Base-by-base conservation (phyloP, 208 protist genomes). In the Wallacemonas sp. region DNA sequence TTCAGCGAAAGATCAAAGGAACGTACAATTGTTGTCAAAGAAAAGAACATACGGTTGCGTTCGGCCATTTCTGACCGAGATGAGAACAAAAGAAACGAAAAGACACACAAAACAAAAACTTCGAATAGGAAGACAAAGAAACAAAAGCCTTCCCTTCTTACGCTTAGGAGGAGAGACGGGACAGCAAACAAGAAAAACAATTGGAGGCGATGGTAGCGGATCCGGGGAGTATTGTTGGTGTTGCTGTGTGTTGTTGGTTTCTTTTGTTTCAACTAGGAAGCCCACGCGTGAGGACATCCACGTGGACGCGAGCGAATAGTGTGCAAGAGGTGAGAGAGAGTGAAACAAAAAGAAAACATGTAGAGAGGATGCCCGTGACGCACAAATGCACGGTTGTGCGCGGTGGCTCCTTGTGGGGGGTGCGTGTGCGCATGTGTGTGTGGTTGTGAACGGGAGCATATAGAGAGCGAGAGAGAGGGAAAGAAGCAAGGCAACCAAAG, bases 241-340 rank as follows among this genome's bases (percentile, higher is more conserved):
- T 69, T n/a, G 22, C 39, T 62, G 26, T 61, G 10, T 65, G 3
- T 65, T n/a, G n/a, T n/a, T n/a, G n/a, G n/a, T n/a, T n/a, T n/a
- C n/a, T n/a, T n/a, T n/a, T n/a, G n/a, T n/a, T n/a, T n/a, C n/a
- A n/a, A n/a, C n/a, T n/a, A n/a, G n/a, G n/a, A n/a, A n/a, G n/a
- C n/a, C n/a, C n/a, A n/a, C n/a, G n/a, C n/a, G 29, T 73, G 16
- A 61, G 46, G 70, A n/a, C 22, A 39, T 42, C 46, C 2, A 48
- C 49, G 50, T 39, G 44, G 4, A 25, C 18, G 18, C 44, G 18
- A 18, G 20, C 20, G 18, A 48, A 18, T 48, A 12, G 12, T 16
- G 8, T 12, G 36, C n/a, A n/a, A n/a, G n/a, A n/a, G n/a, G n/a
- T n/a, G n/a, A n/a, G n/a, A n/a, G n/a, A n/a, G n/a, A n/a, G n/a